phyloP scores from a whole-genome alignment of 768 basidiomycete genomes.

The Rhodotorula kratochvilovae region DNA sequence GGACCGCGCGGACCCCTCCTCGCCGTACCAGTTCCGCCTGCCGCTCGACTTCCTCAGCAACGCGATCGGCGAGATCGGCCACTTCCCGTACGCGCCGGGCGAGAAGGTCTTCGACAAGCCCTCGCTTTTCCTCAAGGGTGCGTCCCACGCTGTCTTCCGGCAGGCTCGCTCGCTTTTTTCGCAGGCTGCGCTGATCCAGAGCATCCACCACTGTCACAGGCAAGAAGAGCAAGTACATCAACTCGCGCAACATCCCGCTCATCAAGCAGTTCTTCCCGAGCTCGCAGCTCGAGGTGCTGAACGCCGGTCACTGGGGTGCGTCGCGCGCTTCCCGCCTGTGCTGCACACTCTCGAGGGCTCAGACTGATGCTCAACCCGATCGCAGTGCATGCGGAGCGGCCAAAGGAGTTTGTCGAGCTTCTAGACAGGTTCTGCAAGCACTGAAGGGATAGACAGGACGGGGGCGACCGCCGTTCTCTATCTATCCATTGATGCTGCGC shows the following conservation, averaged over 20 bases:
- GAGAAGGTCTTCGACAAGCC: slow-evolving; percentile 24
- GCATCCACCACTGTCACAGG: slow-evolving; percentile 3
- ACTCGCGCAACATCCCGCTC: slow-evolving; percentile 61
- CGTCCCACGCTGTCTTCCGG: neutral
- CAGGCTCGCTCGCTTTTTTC: neutral
- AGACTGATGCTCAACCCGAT: neutral
- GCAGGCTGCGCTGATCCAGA: neutral
- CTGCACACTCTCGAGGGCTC: neutral
- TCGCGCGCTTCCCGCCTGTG: slow-evolving; percentile 12
- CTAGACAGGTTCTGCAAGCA: slow-evolving; percentile 48
- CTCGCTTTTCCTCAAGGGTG: slow-evolving; percentile 43
- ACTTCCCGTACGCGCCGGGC: slow-evolving; percentile 65
- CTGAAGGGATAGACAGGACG: slow-evolving; percentile 1
- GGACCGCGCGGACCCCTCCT: slow-evolving; percentile 43
- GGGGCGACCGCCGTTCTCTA: too few species aligned
- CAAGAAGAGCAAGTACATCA: slow-evolving; percentile 60
- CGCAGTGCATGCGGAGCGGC: slow-evolving; percentile 74
- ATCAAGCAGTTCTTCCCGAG: slow-evolving; percentile 70
- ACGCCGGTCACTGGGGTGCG: slow-evolving; percentile 84
- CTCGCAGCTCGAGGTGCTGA: slow-evolving; percentile 60
- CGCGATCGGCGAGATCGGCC: slow-evolving; percentile 64
- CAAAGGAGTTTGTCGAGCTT: slow-evolving; percentile 50
- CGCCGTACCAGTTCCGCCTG: slow-evolving; percentile 62
- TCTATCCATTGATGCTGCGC: neutral
- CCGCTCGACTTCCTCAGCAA: slow-evolving; percentile 64